phyloP scores from a whole-genome alignment of 1,139 yeast genomes.

The Hyphopichia fennica region DNA sequence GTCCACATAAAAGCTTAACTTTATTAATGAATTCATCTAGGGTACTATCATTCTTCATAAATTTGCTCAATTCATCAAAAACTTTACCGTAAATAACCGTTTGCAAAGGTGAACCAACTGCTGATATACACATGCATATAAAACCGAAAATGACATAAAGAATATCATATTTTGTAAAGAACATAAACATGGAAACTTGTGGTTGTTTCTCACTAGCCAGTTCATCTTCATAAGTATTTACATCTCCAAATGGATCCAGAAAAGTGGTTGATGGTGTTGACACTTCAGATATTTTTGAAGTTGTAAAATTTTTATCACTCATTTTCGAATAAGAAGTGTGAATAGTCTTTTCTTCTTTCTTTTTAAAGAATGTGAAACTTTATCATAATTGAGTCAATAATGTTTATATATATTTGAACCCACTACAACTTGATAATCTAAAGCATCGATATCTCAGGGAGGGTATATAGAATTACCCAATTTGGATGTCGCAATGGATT shows the following conservation, averaged over 20 bases:
- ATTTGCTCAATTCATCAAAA: conserved; percentile 50
- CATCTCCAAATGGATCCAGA: background rate
- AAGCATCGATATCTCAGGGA: background rate
- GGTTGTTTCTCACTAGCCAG: background rate
- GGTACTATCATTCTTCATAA: conserved; percentile 23
- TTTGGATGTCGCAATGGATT: background rate
- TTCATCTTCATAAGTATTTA: background rate
- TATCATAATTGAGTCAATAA: background rate
- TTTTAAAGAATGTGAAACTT: too few relatives aligned
- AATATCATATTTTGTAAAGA: background rate
- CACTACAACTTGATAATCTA: background rate
- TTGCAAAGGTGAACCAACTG: conserved; percentile 60
- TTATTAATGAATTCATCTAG: conserved; percentile 36
- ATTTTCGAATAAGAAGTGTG: background rate
- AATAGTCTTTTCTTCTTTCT: too few relatives aligned
- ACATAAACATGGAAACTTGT: background rate
- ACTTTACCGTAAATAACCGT: conserved; percentile 68
- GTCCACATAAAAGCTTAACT: conserved; percentile 49
- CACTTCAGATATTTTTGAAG: background rate
- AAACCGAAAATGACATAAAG: background rate
- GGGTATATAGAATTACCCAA: background rate
- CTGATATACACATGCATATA: conserved; percentile 31
- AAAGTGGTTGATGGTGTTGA: background rate
- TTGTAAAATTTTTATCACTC: background rate
- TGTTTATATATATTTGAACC: background rate